Percentiles rank a stretch among this genome's conserved stretches.
Conservation (phyloP, 2,329 filamentous ascomycete species). For the Fusarium sarcochroum region DNA sequence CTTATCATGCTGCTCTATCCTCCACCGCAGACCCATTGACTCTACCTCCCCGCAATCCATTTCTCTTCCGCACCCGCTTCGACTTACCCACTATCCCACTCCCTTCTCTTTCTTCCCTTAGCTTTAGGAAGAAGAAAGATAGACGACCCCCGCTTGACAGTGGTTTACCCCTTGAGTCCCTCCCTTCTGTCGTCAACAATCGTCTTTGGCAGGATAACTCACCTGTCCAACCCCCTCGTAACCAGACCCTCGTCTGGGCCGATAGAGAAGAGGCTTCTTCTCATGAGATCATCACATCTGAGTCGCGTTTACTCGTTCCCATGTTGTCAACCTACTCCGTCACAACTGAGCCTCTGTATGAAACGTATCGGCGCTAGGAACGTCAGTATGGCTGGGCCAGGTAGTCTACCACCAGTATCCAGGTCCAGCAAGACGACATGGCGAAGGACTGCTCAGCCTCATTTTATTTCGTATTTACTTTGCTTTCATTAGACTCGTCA, state of each 20-base stretch:
- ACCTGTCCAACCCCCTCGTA: constrained; percentile 20
- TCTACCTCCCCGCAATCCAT: constrained; percentile 49
- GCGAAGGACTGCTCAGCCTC: no score
- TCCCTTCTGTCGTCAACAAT: constrained; percentile 28
- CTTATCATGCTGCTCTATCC: background rate
- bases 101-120: constrained; percentile 37
- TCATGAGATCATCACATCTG: constrained; percentile 10
- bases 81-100: constrained; percentile 45
- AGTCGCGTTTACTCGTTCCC: constrained; percentile 17
- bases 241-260: constrained; percentile 51
- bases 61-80: constrained; percentile 54
- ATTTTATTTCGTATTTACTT: constrained; percentile 16
- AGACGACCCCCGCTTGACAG: constrained; percentile 1
- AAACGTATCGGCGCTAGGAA: constrained; percentile 45
- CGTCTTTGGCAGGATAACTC: constrained; percentile 29
- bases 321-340: constrained; percentile 37
- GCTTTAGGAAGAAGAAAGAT: constrained; percentile 26
- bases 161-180: constrained; percentile 25
- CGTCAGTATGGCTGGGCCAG: constrained; percentile 36
- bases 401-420: background rate
- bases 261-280: constrained; percentile 33
- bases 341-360: constrained; percentile 47
- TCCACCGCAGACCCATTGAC: constrained; percentile 16
- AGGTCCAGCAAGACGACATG: background rate
- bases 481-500: constrained; percentile 11